phyloP scores from a whole-genome alignment of 371 early-diverging fungal genomes.

The Fennellomyces sp. region DNA sequence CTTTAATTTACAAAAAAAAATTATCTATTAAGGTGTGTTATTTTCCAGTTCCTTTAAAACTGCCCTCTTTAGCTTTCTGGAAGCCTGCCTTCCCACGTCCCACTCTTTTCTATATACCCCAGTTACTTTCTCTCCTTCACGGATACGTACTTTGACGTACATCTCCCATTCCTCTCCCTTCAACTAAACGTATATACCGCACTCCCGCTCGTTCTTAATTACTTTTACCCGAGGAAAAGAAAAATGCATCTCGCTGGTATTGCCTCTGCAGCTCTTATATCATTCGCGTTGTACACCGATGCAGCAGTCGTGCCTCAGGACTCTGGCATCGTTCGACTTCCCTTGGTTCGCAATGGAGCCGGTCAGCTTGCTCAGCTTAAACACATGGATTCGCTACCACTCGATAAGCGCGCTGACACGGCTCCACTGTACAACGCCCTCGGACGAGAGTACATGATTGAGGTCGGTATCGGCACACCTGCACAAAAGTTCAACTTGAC shows the following conservation, averaged over 20 bases:
- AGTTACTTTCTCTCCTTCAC: neutral
- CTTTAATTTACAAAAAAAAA: neutral
- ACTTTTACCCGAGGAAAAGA: neutral
- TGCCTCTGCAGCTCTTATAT: slow-evolving; percentile 5
- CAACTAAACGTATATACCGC: too few relatives aligned
- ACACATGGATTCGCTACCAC: neutral
- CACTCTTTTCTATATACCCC: neutral
- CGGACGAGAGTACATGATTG: slow-evolving; percentile 22
- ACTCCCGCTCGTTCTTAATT: too few relatives aligned
- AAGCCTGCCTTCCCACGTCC: neutral
- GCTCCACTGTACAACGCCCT: slow-evolving; percentile 14
- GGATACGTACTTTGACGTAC: neutral
- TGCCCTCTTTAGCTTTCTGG: too few relatives aligned
- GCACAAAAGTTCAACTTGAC: slow-evolving; percentile 25
- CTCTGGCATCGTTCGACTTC: slow-evolving; percentile 10
- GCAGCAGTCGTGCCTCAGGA: neutral
- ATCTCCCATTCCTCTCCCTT: neutral
- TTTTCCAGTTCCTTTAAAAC: neutral
- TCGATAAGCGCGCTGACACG: slow-evolving; percentile 11
- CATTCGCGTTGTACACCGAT: neutral
- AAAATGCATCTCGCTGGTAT: slow-evolving; percentile 7
- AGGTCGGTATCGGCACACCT: slow-evolving; percentile 24
- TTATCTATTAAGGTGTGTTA: neutral
- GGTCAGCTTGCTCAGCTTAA: slow-evolving; percentile 17
- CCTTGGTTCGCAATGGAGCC: slow-evolving; percentile 16